Evolutionary conservation across 306 rosid genomes (phyloP).

Genomic region (Prunus mume): DNA sequence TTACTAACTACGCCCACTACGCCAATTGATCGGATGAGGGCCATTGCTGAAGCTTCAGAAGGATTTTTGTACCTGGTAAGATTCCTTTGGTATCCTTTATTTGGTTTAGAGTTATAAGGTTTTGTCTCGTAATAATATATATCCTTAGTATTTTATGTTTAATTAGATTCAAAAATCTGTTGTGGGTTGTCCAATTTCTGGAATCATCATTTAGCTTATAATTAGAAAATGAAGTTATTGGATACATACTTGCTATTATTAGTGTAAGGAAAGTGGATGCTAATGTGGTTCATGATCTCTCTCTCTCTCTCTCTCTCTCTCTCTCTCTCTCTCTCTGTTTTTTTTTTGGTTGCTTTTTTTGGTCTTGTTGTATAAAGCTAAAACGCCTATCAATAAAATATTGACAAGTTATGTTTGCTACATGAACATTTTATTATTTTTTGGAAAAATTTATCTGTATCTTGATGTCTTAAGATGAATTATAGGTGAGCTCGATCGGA

Average conservation of each 20-base stretch:
- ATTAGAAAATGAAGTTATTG: slow-evolving; percentile 17
- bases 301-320: too few species aligned
- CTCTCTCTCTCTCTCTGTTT: background rate
- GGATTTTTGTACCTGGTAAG: slow-evolving; percentile 87
- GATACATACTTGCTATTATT: background rate
- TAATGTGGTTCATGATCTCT: background rate
- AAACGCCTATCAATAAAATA: background rate
- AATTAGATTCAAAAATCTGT: background rate
- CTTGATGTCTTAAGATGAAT: background rate
- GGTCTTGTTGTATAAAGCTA: background rate
- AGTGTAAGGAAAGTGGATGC: background rate
- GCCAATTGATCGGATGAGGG: slow-evolving; percentile 70
- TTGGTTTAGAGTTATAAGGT: background rate
- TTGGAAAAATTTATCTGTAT: background rate
- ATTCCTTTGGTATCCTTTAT: slow-evolving; percentile 5
- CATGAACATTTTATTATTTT: background rate
- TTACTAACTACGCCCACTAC: slow-evolving; percentile 92
- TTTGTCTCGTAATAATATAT: background rate
- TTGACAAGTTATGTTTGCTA: background rate
- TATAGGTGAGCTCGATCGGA: slow-evolving; percentile 86
- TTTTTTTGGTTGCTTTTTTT: background rate
- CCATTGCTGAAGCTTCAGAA: slow-evolving; percentile 78
- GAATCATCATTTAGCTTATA: slow-evolving; percentile 4
- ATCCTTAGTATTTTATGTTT: background rate
- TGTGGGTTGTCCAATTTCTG: background rate